Percentiles rank a stretch among this genome's conserved stretches.
Evolutionary conservation across 2,329 filamentous ascomycete genomes (phyloP).

Genomic region (Fusarium buharicum): DNA sequence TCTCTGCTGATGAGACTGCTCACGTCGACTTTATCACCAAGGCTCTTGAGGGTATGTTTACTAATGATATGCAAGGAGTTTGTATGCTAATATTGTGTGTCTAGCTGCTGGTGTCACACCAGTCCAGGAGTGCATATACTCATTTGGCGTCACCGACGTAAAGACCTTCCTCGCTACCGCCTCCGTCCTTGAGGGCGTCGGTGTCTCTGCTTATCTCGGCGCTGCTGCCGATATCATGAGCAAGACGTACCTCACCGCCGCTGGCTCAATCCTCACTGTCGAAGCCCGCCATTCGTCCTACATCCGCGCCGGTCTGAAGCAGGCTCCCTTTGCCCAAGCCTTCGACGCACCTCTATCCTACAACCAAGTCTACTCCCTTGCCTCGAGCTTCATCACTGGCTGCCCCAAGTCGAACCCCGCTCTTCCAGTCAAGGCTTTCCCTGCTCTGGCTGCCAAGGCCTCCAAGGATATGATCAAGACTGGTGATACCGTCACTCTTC

Average conservation of each 20-base stretch:
- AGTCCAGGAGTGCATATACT: conserved; percentile 65
- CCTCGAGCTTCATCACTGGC: conserved; percentile 67
- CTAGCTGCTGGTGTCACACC: conserved; percentile 58
- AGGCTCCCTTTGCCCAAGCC: conserved; percentile 66
- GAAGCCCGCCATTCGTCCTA: conserved; percentile 73
- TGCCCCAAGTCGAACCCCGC: conserved; percentile 65
- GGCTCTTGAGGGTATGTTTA: conserved; percentile 27
- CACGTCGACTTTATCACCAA: conserved; percentile 38
- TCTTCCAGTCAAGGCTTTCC: conserved; percentile 71
- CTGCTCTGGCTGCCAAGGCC: conserved; percentile 53
- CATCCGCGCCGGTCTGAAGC: conserved; percentile 60
- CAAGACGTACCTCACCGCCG: conserved; percentile 67
- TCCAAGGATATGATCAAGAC: conserved; percentile 41
- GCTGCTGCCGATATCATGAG: conserved; percentile 68
- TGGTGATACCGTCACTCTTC: conserved; percentile 42
- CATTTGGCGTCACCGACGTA: conserved; percentile 67
- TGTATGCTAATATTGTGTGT: neutral
- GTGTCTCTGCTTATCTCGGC: conserved; percentile 72
- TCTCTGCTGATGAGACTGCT: conserved; percentile 62
- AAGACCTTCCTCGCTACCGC: conserved; percentile 69
- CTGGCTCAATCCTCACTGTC: conserved; percentile 70
- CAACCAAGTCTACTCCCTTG: conserved; percentile 72
- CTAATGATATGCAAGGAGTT: neutral
- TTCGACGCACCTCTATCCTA: conserved; percentile 69
- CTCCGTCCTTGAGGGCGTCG: conserved; percentile 71